Base-by-base conservation (phyloP, 129 eudicot genomes). In the Flaveria ramosissima region DNA sequence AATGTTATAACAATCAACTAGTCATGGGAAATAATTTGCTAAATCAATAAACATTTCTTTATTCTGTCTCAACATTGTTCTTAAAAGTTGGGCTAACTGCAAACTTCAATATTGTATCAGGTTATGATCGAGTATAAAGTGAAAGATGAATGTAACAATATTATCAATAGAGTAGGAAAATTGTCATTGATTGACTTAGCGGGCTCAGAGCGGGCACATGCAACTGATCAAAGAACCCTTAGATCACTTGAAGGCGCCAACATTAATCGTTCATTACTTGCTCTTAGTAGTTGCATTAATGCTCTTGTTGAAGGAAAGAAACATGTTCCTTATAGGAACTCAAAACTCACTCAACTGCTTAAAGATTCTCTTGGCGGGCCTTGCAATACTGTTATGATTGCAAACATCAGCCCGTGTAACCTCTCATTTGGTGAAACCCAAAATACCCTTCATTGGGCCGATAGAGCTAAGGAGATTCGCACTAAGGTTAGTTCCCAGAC, bases 371-470 rank as follows among this genome's bases (percentile, higher is more conserved):
- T 92, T 7, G 92, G 97, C 60, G 97, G 97, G 13, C 85, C 89
- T 70, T 92, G 97, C 59, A 92, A 89, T 69, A 92, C 97, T 8
- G 92, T 89, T 13, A 92, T 92, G 97, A 92, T 92, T 55, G 96
- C 97, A 36, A 92, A 92, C 78, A 89, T 92, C 45, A 92, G 97
- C 83, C 97, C 97, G 9, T 85, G 92, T 71, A 89, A 84, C 70
- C 89, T 89, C n/a, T 73, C 97, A 7, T 92, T 92, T 72, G 86
- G 91, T 9, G 96, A 92, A 78, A 92, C 96, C 0, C 97, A 92
- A 86, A 92, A 92, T 73, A 92, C 97, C 30, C 92, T 92, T 48
- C 96, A 92, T 56, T 92, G 97, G 97, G 97, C 97, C 17, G 97
- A 92, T 74, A 80, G 97, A 83, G 97, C 96, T 14, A 92, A 92